Evolutionary conservation across 176 grass and related monocot genomes (phyloP), one percentile per base, ranked within the genome.

Genomic region (Dendrocalamus sinicus): DNA sequence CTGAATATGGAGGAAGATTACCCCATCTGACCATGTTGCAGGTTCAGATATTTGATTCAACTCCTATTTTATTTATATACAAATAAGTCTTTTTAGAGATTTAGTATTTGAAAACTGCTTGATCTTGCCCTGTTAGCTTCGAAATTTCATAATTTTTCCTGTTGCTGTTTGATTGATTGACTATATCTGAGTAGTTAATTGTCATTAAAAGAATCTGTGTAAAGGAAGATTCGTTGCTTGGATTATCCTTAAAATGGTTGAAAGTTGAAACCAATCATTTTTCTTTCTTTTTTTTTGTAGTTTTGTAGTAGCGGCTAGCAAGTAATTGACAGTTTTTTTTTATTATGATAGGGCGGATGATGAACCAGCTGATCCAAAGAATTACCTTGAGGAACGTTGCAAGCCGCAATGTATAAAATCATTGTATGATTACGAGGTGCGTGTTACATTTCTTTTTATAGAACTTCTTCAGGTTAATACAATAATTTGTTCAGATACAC

Each of bases 351-450:
- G 93, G 93, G 78, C 70, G 14, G 85, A 92, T 0, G 89, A 89
- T 71, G 90, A 92, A 76, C 73, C 70, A 39, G 50, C 86, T 86
- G 93, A 90, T 41, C 87, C 88, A 60, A 92, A 94, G 85, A 84
- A 92, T 44, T 88, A 86, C 67, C 81, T 92, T 67, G 90, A 94
- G 55, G 78, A 92, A 54, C 62, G 74, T 26, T 92, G 93, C 90
- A 94, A 90, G 63, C 87, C 93, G 17, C 80, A 89, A 28, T 94
- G 92, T 83, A 88, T 94, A 14, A 89, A 89, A 82, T 58, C 89
- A 80, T 82, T 94, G 22, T 85, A 91, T 76, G 87, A 87, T 50
- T 92, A 94, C 55, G 87, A 87, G 87, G 93, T 92, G 22, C 26
- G 64, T 61, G 26, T 30, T 28, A 51, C 11, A 51, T 67, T 67